Conservation (phyloP, 768 basidiomycete species). For the Psilocybe subaeruginosa region DNA sequence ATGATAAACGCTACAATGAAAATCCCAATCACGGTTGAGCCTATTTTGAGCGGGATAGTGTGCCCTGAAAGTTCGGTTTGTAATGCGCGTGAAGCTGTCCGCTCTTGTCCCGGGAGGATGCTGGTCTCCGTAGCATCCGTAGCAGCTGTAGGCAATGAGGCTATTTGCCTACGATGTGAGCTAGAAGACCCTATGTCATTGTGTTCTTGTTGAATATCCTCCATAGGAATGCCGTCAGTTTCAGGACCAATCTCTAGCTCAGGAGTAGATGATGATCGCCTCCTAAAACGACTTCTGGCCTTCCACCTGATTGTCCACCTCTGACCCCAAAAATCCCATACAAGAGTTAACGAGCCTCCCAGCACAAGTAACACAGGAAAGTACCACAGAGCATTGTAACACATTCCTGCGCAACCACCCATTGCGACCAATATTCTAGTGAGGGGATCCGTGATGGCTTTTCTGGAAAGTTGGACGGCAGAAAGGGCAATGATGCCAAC, state of each 20-base stretch:
- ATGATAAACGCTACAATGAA: constrained; percentile 31
- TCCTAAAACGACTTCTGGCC: constrained; percentile 8
- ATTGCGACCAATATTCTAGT: constrained; percentile 44
- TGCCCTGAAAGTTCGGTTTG: constrained; percentile 25
- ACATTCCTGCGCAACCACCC: constrained; percentile 48
- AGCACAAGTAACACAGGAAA: constrained; percentile 47
- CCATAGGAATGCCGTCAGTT: constrained; percentile 14
- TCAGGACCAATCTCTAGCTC: constrained; percentile 8
- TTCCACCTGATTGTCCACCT: constrained; percentile 18
- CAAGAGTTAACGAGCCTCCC: constrained; percentile 40
- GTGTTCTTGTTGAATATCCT: constrained; percentile 13
- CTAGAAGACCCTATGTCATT: not conserved
- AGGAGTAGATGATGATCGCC: constrained; percentile 4
- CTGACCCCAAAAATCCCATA: constrained; percentile 39
- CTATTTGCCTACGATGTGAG: constrained; percentile 13
- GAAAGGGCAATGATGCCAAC: constrained; percentile 58
- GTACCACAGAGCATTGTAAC: constrained; percentile 56
- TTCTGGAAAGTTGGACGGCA: constrained; percentile 46
- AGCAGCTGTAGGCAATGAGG: not conserved
- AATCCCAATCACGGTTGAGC: constrained; percentile 24
- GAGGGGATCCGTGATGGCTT: constrained; percentile 47
- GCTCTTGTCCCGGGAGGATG: not conserved
- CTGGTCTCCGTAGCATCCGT: not conserved
- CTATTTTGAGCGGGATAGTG: constrained; percentile 27
- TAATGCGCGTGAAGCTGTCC: constrained; percentile 6